phyloP scores from a whole-genome alignment of 345 rosid genomes.

The Syzygium grande region DNA sequence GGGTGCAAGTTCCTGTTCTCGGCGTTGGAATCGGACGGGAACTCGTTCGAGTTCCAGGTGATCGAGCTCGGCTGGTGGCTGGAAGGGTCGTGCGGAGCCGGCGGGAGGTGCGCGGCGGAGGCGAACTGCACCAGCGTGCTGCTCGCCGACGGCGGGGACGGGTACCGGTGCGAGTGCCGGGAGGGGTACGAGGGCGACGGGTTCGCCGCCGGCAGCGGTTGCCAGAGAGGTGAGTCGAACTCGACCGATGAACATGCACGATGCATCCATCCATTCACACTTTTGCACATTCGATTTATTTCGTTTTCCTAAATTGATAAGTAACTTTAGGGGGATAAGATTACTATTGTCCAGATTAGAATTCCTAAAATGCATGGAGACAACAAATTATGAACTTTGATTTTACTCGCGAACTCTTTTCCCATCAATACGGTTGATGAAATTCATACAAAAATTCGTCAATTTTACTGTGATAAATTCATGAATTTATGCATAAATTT shows the following conservation, averaged over 20 bases:
- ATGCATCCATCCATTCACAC: not conserved
- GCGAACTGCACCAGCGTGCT: slow-evolving; percentile 11
- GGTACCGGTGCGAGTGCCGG: slow-evolving; percentile 47
- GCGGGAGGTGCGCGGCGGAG: slow-evolving; percentile 13
- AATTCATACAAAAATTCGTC: no score
- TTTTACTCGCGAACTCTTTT: no score
- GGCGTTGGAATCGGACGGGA: slow-evolving; percentile 18
- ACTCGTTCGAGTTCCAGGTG: slow-evolving; percentile 40
- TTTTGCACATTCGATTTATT: not conserved
- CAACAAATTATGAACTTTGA: no score
- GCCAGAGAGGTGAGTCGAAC: slow-evolving; percentile 60
- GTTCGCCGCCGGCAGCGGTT: slow-evolving; percentile 32
- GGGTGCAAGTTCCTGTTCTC: slow-evolving; percentile 41
- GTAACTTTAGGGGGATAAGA: no score
- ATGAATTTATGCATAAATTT: no score
- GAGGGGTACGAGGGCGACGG: slow-evolving; percentile 60
- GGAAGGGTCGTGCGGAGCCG: slow-evolving; percentile 9
- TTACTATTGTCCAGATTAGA: no score
- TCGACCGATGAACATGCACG: not conserved
- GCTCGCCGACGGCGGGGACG: slow-evolving; percentile 6
- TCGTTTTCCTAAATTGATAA: not conserved
- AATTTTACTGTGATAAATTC: no score
- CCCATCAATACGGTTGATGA: no score
- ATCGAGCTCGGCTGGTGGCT: slow-evolving; percentile 76
- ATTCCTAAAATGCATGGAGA: no score